Evolutionary conservation across 345 rosid species (phyloP), one percentile per base, ranked within the genome.

Genomic region (Cardamine chenopodiifolia): DNA sequence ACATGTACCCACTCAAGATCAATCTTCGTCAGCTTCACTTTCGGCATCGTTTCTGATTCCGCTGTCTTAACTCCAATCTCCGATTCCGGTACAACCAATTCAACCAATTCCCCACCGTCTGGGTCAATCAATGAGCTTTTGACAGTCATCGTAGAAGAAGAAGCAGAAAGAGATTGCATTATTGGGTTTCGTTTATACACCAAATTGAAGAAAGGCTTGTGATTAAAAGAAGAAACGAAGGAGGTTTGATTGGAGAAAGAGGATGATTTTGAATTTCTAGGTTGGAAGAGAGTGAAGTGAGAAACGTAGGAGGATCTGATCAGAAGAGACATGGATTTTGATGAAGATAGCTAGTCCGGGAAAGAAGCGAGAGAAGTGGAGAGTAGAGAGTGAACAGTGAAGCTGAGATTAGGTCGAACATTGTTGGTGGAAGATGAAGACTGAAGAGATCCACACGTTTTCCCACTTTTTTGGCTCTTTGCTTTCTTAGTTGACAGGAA

Each of bases 1-100:
- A 95, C 98, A 23, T 92, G 99, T 15, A 88, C 91, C 99, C 99
- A 96, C 84, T 96, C 98, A 29, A 89, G 57, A 75, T 95, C 99
- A 23, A 90, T 86, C 83, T 80, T 81, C 8, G 87, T 85, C 62
- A 95, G 80, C 75, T 62, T 73, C 75, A 86, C 96, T 80, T 71
- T 85, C 20, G 92, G 91, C 88, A 92, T 74, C 52, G 86, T 47
- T 50, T 83, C 90, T 1, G 96, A 86, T 71, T 92, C 96, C 12
- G 22, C 31, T 20, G 80, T 80, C 82, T 81, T 92, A 35, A 57
- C n/a, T 7, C 8, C 88, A 40, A 84, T 78, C 62, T 88, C 84
- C 1, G 79, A 55, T 85, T 84, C 92, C 4, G 90, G 87, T 39
- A 96, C 87, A 66, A 88, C 68, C 67, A 87, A 76, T 68, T 90